A percentile compares a stretch with the other conserved stretches of the same genome.
These are phyloP conservation scores for Hymenoscyphus infarciens DNA, from an alignment of 2,329 filamentous ascomycete genomes.

Conservation along the genomic window DNA sequence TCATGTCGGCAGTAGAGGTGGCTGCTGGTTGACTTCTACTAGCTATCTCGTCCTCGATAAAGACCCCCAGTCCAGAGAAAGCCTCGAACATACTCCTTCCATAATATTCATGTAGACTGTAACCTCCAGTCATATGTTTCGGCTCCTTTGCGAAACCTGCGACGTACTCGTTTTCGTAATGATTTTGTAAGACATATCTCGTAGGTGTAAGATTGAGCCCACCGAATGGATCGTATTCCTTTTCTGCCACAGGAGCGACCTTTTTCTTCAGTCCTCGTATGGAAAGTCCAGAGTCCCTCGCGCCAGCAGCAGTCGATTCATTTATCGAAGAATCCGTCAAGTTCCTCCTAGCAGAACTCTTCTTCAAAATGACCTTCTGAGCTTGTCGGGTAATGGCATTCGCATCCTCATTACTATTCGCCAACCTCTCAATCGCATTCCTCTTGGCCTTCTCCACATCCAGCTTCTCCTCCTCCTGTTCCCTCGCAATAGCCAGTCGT, in stretches of 20 bases:
- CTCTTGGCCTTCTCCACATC: constrained; percentile 61
- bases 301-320: constrained; percentile 14
- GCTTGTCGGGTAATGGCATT: constrained; percentile 53
- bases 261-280: constrained; percentile 78
- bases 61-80: constrained; percentile 84
- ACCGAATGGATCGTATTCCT: constrained; percentile 84
- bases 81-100: constrained; percentile 79
- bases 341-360: constrained; percentile 57
- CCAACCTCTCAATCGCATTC: constrained; percentile 67
- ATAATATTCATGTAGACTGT: constrained; percentile 78
- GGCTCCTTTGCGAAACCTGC: constrained; percentile 61
- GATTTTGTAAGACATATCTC: constrained; percentile 65
- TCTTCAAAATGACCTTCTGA: constrained; percentile 65
- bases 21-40: constrained; percentile 30
- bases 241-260: constrained; percentile 58
- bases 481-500: constrained; percentile 59
- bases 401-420: constrained; percentile 58
- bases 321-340: constrained; percentile 31
- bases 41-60: constrained; percentile 67
- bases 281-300: constrained; percentile 43
- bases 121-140: constrained; percentile 73
- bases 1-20: constrained; percentile 37
- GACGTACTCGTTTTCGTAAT: constrained; percentile 74
- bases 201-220: constrained; percentile 66
- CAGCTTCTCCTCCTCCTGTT: constrained; percentile 67